Evolutionary conservation across 345 rosid species (phyloP).

Genomic region (Eucalyptus sp.): DNA sequence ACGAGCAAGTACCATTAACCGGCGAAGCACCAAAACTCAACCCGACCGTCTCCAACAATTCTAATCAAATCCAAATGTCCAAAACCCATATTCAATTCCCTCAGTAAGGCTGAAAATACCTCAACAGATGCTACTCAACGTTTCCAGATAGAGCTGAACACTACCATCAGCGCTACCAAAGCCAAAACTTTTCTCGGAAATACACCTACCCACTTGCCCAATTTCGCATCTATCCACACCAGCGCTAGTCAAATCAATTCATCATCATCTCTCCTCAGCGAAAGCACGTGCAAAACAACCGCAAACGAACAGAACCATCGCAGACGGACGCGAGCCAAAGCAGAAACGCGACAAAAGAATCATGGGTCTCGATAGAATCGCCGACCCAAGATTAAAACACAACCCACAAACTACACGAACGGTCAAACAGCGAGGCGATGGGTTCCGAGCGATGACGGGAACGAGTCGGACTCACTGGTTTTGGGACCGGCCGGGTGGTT

Average conservation of each 20-base stretch:
- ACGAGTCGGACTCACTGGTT: slow-evolving; percentile 45
- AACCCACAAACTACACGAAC: neutral
- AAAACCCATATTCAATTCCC: neutral
- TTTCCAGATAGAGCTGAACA: neutral
- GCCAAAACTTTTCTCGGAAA: neutral
- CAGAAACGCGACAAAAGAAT: neutral
- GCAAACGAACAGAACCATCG: neutral
- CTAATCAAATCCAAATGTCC: neutral
- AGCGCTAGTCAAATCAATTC: neutral
- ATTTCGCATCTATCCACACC: neutral
- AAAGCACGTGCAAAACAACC: neutral
- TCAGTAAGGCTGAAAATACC: neutral
- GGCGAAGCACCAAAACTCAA: neutral
- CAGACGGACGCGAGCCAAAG: neutral
- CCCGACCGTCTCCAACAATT: neutral
- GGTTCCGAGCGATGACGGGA: neutral
- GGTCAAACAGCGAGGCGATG: neutral
- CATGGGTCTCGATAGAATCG: neutral
- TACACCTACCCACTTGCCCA: neutral
- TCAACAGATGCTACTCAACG: neutral
- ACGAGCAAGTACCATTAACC: neutral
- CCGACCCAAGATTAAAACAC: neutral
- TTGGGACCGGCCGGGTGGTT: slow-evolving; percentile 95
- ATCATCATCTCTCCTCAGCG: neutral
- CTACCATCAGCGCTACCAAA: neutral